Percentiles rank a stretch among this genome's conserved stretches.
Evolutionary conservation across 345 rosid species (phyloP).

Genomic region (Turritis glabra): DNA sequence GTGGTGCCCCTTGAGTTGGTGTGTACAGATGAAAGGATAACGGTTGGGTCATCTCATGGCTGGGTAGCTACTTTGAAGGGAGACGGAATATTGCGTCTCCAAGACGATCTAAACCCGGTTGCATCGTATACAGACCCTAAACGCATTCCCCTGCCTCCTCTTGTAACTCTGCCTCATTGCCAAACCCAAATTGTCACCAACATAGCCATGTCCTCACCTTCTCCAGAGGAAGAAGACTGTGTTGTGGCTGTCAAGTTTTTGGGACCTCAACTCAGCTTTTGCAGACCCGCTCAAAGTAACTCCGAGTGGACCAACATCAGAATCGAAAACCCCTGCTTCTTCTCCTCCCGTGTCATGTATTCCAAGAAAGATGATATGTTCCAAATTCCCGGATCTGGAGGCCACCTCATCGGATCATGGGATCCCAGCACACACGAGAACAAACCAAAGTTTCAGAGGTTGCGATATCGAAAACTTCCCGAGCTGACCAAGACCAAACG

Average conservation of each 20-base stretch:
- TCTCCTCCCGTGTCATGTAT: not conserved
- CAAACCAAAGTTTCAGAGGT: not conserved
- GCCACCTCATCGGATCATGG: not conserved
- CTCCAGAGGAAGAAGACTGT: not conserved
- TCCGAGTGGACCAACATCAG: not conserved
- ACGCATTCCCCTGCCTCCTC: not conserved
- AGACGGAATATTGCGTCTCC: no score
- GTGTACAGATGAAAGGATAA: no score
- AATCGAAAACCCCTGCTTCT: not conserved
- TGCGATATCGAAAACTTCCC: not conserved
- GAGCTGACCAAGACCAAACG: not conserved
- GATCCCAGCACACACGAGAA: not conserved
- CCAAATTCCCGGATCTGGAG: not conserved
- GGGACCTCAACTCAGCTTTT: not conserved
- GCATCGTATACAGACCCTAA: not conserved
- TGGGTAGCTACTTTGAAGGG: no score
- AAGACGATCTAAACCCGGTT: no score
- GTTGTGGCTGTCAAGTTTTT: not conserved
- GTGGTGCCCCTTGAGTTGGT: no score
- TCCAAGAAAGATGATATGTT: not conserved
- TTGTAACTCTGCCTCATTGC: not conserved
- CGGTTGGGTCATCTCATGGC: no score
- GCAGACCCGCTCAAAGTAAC: not conserved
- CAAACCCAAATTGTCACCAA: not conserved
- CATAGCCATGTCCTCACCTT: not conserved